These are phyloP conservation scores for Phoma herbarum DNA, from an alignment of 2,329 filamentous ascomycete genomes.

Conservation along the genomic window DNA sequence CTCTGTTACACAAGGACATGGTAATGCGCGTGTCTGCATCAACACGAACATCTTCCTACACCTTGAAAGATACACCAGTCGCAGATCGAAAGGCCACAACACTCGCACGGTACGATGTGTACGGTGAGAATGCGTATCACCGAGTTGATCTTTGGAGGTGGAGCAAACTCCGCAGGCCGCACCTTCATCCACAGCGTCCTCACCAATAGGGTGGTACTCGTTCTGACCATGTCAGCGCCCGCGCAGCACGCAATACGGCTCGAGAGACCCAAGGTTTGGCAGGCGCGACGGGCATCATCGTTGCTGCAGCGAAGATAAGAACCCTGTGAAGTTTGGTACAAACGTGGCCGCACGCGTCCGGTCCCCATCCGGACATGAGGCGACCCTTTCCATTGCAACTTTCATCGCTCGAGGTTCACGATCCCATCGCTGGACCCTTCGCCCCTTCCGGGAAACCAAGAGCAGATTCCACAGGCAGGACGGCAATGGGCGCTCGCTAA, in stretches of 20 bases:
- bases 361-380: conserved; percentile 21
- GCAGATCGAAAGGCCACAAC: background rate
- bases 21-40: background rate
- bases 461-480: conserved; percentile 12
- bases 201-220: conserved; percentile 14
- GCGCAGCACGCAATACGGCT: conserved; percentile 19
- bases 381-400: background rate
- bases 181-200: background rate
- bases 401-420: background rate
- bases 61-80: background rate
- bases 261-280: conserved; percentile 5
- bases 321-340: conserved; percentile 3
- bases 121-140: background rate
- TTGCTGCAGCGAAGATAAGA: conserved; percentile 14
- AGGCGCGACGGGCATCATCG: conserved; percentile 21
- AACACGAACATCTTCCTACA: background rate
- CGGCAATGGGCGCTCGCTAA: conserved; percentile 19
- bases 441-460: conserved; percentile 14
- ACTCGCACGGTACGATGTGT: background rate
- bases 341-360: conserved; percentile 11
- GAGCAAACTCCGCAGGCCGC: conserved; percentile 3
- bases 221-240: conserved; percentile 5
- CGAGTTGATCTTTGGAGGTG: background rate
- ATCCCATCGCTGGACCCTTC: conserved; percentile 19
- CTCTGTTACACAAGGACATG: background rate